Evolutionary conservation across 2,329 filamentous ascomycete species (phyloP).

Genomic region (Alternaria sp.): DNA sequence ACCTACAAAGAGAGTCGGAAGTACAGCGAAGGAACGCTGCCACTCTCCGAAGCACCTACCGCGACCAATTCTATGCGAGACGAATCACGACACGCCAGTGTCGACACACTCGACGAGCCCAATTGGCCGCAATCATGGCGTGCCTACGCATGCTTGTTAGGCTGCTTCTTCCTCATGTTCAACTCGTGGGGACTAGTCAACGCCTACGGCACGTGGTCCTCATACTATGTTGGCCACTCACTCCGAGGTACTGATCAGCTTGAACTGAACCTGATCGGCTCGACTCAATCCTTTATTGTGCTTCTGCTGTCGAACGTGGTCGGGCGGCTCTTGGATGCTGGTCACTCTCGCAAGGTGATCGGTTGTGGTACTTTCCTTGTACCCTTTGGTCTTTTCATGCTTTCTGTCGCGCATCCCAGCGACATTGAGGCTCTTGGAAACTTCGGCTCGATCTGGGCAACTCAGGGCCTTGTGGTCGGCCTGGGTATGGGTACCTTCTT

Average conservation of each 20-base stretch:
- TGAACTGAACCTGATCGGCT: slow-evolving; percentile 58
- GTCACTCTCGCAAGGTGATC: slow-evolving; percentile 52
- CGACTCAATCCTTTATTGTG: slow-evolving; percentile 58
- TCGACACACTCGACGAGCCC: slow-evolving; percentile 37
- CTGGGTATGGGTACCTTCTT: slow-evolving; percentile 63
- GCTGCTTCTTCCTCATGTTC: slow-evolving; percentile 62
- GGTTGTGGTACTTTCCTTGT: slow-evolving; percentile 54
- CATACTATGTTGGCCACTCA: slow-evolving; percentile 58
- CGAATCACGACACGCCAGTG: slow-evolving; percentile 25
- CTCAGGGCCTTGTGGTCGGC: slow-evolving; percentile 58
- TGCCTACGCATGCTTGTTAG: slow-evolving; percentile 55
- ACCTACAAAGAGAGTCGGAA: slow-evolving; percentile 33
- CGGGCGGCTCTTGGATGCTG: slow-evolving; percentile 60
- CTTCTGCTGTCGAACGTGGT: slow-evolving; percentile 56
- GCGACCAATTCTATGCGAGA: slow-evolving; percentile 35
- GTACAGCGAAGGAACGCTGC: slow-evolving; percentile 29
- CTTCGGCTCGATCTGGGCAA: slow-evolving; percentile 56
- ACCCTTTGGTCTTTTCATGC: slow-evolving; percentile 55
- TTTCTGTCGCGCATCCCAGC: slow-evolving; percentile 54
- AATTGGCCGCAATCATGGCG: slow-evolving; percentile 57
- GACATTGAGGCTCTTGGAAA: slow-evolving; percentile 47
- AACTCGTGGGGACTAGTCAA: slow-evolving; percentile 60
- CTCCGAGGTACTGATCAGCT: slow-evolving; percentile 52
- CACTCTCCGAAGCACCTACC: slow-evolving; percentile 35
- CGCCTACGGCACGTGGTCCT: slow-evolving; percentile 60